Percentiles rank a stretch among this genome's conserved stretches.
phyloP scores from a whole-genome alignment of 441 rosid species.

The Hura crepitans region DNA sequence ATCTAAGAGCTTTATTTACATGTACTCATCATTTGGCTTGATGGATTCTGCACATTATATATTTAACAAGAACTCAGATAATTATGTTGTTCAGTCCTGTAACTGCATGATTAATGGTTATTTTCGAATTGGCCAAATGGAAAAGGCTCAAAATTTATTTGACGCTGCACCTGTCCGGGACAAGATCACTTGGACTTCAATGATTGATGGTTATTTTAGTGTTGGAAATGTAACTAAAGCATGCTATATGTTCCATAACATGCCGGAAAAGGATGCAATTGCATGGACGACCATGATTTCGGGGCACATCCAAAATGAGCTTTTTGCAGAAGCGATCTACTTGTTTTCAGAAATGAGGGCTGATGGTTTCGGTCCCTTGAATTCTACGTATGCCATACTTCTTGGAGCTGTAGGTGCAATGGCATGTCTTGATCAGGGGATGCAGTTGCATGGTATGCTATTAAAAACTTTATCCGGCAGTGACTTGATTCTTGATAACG shows the following conservation, averaged over 20 bases:
- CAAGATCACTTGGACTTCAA: conserved; percentile 76
- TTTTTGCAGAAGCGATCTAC: conserved; percentile 50
- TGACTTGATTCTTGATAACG: conserved; percentile 60
- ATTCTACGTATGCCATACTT: conserved; percentile 54
- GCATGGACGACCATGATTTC: conserved; percentile 87
- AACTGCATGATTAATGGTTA: conserved; percentile 60
- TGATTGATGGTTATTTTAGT: conserved; percentile 60
- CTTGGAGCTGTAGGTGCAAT: conserved; percentile 73
- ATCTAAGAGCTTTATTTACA: conserved; percentile 59
- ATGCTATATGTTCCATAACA: conserved; percentile 38
- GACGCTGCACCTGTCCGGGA: conserved; percentile 41
- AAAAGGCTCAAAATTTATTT: conserved; percentile 54
- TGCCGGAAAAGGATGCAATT: conserved; percentile 58
- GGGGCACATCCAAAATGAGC: conserved; percentile 74
- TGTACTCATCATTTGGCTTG: conserved; percentile 57
- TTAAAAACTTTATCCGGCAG: conserved; percentile 40
- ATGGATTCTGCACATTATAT: conserved; percentile 50
- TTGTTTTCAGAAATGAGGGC: conserved; percentile 51
- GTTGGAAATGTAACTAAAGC: conserved; percentile 47
- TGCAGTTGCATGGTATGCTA: conserved; percentile 53
- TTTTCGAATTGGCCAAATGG: conserved; percentile 45
- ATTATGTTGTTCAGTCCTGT: conserved; percentile 42
- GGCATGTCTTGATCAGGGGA: conserved; percentile 63
- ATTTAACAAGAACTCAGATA: conserved; percentile 29
- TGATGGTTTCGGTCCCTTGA: conserved; percentile 44